A percentile compares a stretch with the other conserved stretches of the same genome.
These are phyloP conservation scores for Aurifilum marmelostoma DNA, from an alignment of 2,329 filamentous ascomycete genomes.

Conservation along the genomic window DNA sequence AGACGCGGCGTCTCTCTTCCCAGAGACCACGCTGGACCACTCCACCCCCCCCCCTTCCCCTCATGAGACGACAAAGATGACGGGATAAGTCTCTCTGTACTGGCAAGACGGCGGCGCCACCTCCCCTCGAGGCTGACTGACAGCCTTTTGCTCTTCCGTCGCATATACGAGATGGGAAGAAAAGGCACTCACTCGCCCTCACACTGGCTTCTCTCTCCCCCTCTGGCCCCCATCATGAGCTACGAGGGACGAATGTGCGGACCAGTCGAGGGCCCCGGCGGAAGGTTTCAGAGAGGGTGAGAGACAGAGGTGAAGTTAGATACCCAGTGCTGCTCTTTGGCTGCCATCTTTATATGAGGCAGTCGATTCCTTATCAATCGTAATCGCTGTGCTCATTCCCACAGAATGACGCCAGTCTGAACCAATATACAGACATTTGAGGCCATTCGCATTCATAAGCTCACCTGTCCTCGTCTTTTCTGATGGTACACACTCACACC, in stretches of 20 bases:
- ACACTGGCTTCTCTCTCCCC: neutral
- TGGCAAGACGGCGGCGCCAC: neutral
- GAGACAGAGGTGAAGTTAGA: neutral
- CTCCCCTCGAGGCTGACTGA: neutral
- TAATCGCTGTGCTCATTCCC: neutral
- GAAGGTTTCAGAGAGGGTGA: too few species aligned
- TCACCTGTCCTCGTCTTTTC: neutral
- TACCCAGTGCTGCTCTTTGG: neutral
- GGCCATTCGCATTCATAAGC: neutral
- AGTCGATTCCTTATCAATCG: neutral
- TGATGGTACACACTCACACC: neutral
- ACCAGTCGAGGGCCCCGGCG: neutral
- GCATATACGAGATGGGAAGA: neutral
- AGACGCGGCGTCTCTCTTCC: neutral
- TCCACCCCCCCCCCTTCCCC: too few species aligned
- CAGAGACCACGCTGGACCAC: neutral
- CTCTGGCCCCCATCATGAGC: neutral
- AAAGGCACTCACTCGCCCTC: neutral
- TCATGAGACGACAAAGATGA: neutral
- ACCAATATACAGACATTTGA: too few species aligned
- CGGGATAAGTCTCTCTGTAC: neutral
- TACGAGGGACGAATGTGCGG: neutral
- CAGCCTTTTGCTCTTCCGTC: neutral
- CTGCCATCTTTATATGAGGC: neutral
- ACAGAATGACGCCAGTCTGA: neutral